phyloP scores from a whole-genome alignment of 768 basidiomycete species.

The Terana coerulea region DNA sequence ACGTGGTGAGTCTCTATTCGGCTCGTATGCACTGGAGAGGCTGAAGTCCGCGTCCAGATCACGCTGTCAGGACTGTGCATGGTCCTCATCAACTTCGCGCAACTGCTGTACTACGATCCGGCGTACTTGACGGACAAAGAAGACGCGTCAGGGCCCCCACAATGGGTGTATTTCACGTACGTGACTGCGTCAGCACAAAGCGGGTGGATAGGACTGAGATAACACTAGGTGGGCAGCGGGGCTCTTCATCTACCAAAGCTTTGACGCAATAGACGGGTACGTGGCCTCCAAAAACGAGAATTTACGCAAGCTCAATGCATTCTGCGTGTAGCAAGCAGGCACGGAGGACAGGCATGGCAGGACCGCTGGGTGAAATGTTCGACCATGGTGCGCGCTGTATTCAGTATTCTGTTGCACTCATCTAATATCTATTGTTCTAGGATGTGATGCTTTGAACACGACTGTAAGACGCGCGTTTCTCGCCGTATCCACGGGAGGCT shows the following conservation, averaged over 20 bases:
- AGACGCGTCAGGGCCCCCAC: constrained; percentile 58
- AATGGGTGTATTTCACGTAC: constrained; percentile 90
- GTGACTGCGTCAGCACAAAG: constrained; percentile 24
- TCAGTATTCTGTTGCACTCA: neutral
- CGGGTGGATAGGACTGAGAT: too few species aligned
- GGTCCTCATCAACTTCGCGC: constrained; percentile 80
- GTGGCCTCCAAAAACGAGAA: constrained; percentile 16
- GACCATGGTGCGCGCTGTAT: constrained; percentile 73
- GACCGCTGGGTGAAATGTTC: constrained; percentile 96
- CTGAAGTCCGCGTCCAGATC: constrained; percentile 50
- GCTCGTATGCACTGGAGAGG: neutral
- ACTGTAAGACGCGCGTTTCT: constrained; percentile 48
- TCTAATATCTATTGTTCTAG: constrained; percentile 30
- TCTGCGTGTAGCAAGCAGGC: constrained; percentile 77
- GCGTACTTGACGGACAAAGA: constrained; percentile 66
- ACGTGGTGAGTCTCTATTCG: constrained; percentile 56
- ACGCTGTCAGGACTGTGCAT: constrained; percentile 81
- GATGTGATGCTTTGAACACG: constrained; percentile 93
- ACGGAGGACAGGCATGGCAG: constrained; percentile 93
- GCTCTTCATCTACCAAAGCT: constrained; percentile 86
- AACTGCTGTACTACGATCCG: constrained; percentile 83
- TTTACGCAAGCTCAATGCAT: neutral
- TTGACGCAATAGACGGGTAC: constrained; percentile 88
- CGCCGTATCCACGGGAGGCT: neutral
- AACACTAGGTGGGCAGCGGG: constrained; percentile 85